Evolutionary conservation across 2,329 filamentous ascomycete genomes (phyloP), one percentile per base, ranked within the genome.

Genomic region (Aspergillus hiratsukae): DNA sequence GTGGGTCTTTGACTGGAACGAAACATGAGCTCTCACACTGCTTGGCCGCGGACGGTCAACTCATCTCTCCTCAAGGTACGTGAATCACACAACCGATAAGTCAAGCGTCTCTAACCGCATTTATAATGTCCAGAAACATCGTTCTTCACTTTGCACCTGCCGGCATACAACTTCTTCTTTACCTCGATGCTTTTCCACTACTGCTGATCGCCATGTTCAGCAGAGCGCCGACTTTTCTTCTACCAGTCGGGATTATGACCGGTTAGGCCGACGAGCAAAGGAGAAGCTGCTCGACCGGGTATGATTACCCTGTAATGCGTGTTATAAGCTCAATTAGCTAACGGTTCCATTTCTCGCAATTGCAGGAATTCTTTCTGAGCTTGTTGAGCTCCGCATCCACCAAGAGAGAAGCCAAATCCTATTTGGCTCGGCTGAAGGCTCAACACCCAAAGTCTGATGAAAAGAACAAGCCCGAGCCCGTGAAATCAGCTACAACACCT

Each of bases 371-470:
- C 66, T 87, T 96, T 65, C 81, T 95, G 31, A 92, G 91, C 17
- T 84, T 97, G 3, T 80, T 99, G 31, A 90, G 90, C 67, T 91
- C 92, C 19, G 91, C 91, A 10, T 89, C 92, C 5, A 97, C 93
- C 0, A 96, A 92, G 74, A 86, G 94, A 66, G 94, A 99, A 76
- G 91, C 92, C 49, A 92, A 89, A 73, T 87, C 90, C 40, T 99
- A 97, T 69, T 81, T 99, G 17, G 88, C 94, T 64, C 92, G 91
- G 59, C 96, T 97, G 71, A 87, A 85, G 51, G 75, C 63, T n/a
- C 60, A 76, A 8, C 64, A 72, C 67, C 50, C 66, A 64, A 57
- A 74, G 66, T 21, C 65, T 60, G 64, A 61, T 67, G 63, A 65
- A 71, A 72, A 68, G 65, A 56, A 67, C 62, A 51, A 57, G 64